These are phyloP conservation scores for Backusella westeae DNA, from an alignment of 192 early-diverging fungal species.

Conservation along the genomic window DNA sequence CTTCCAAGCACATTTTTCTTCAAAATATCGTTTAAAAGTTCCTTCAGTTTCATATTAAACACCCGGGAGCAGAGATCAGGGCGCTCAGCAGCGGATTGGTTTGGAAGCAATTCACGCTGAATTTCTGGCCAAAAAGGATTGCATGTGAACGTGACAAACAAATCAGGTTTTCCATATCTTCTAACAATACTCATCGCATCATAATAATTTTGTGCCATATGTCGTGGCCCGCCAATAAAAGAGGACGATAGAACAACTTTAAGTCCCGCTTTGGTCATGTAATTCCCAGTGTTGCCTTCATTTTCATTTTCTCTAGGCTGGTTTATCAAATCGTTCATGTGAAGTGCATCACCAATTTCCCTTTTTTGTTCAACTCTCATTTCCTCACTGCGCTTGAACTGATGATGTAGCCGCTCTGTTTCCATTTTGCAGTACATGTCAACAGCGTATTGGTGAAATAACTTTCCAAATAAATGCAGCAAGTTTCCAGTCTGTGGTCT, in stretches of 20 bases:
- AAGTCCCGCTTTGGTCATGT: too few relatives aligned
- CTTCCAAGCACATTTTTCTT: constrained; percentile 10
- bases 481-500: background rate
- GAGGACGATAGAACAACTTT: too few relatives aligned
- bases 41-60: constrained; percentile 6
- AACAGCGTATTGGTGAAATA: constrained; percentile 10
- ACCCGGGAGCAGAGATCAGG: too few relatives aligned
- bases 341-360: background rate
- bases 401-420: background rate
- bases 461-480: background rate
- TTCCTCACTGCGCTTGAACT: background rate
- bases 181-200: too few relatives aligned
- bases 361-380: background rate
- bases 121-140: too few relatives aligned
- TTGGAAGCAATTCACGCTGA: too few relatives aligned
- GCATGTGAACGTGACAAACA: too few relatives aligned
- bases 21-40: constrained; percentile 16
- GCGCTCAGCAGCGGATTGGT: too few relatives aligned
- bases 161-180: too few relatives aligned
- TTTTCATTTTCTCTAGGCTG: background rate
- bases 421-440: constrained; percentile 16
- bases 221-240: too few relatives aligned
- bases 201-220: too few relatives aligned
- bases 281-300: too few relatives aligned
- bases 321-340: background rate